These are phyloP conservation scores for Macadamia tetraphylla DNA, from an alignment of 164 flowering plant species.

Conservation along the genomic window DNA sequence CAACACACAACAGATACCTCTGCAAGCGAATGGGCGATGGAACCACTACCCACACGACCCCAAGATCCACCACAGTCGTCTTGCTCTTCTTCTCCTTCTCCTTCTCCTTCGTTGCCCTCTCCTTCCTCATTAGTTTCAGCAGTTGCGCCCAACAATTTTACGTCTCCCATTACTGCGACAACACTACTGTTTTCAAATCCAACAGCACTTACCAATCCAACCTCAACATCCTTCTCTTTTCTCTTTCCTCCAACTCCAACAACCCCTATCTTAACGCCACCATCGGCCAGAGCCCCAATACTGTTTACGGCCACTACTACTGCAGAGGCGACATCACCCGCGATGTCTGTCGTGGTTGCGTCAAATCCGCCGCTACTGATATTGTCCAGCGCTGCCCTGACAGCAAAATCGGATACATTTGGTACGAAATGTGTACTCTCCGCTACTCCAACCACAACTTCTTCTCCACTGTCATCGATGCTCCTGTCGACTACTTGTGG, in stretches of 20 bases:
- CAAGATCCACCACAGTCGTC: too few species aligned
- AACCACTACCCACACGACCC: too few species aligned
- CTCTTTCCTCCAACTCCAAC: neutral
- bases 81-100: too few species aligned
- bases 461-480: too few species aligned
- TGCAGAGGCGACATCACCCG: neutral
- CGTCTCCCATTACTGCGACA: neutral
- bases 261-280: constrained; percentile 19
- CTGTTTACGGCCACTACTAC: constrained; percentile 2
- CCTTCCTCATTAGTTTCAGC: neutral
- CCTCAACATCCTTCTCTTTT: neutral
- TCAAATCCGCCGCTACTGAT: neutral
- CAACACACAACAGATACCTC: too few species aligned
- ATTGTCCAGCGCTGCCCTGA: too few species aligned
- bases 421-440: too few species aligned
- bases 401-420: too few species aligned
- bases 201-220: neutral
- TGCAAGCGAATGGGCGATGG: too few species aligned
- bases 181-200: neutral
- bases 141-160: neutral
- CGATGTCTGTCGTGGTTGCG: neutral
- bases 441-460: too few species aligned
- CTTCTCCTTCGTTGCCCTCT: neutral
- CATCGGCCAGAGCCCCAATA: constrained; percentile 11
- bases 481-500: too few species aligned